Evolutionary conservation across 1,284 basidiomycete genomes (phyloP).

Genomic region (Moniliella sp.): DNA sequence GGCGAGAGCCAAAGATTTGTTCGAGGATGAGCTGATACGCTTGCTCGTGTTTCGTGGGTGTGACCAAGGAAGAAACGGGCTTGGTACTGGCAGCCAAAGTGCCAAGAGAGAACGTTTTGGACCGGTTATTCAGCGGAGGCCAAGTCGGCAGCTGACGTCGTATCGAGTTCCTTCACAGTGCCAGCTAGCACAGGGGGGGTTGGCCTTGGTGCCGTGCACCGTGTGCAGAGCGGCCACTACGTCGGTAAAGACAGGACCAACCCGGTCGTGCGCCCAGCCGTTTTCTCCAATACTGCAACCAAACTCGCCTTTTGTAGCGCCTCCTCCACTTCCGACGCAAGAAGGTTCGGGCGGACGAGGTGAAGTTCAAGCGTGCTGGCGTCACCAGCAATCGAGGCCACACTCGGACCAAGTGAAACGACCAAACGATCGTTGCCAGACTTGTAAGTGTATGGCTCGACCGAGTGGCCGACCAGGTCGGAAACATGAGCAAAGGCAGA

Average conservation of each 20-base stretch:
- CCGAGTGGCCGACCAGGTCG: constrained; percentile 11
- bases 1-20: constrained; percentile 57
- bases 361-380: constrained; percentile 45
- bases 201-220: too few species aligned
- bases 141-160: too few species aligned
- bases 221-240: constrained; percentile 53
- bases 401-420: constrained; percentile 21
- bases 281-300: constrained; percentile 66
- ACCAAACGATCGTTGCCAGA: too few species aligned
- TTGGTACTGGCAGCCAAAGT: too few species aligned
- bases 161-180: too few species aligned
- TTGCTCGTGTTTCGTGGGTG: constrained; percentile 60
- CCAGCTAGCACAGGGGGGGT: too few species aligned
- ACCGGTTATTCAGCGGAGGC: too few species aligned
- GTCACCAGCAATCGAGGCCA: constrained; percentile 10
- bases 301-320: constrained; percentile 49
- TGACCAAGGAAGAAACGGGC: constrained; percentile 24
- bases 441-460: constrained; percentile 20
- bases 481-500: constrained; percentile 16
- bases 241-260: constrained; percentile 72
- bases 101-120: too few species aligned
- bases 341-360: constrained; percentile 53
- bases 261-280: constrained; percentile 53
- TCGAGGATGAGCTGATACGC: constrained; percentile 74
- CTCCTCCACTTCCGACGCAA: constrained; percentile 44